Percentiles rank a stretch among this genome's conserved stretches.
These are phyloP conservation scores for Basipetospora chlamydospora DNA, from an alignment of 2,329 filamentous ascomycete species.

Conservation along the genomic window DNA sequence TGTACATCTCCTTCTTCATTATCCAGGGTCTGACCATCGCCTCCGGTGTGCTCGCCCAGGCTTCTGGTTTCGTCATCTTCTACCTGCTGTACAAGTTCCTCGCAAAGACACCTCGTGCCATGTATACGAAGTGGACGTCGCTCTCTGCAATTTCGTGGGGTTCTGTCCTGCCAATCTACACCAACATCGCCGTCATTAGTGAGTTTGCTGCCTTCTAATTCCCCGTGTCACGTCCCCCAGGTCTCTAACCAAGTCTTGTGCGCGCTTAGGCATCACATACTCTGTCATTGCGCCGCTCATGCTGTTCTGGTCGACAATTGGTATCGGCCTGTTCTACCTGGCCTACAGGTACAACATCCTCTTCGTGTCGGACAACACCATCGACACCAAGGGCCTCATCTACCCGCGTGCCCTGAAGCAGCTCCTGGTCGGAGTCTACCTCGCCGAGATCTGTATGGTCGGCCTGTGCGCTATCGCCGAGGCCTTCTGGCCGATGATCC, in stretches of 20 bases:
- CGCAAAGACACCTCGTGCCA: slow-evolving; percentile 62
- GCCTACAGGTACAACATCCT: slow-evolving; percentile 80
- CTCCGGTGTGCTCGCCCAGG: slow-evolving; percentile 58
- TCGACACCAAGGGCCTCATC: slow-evolving; percentile 79
- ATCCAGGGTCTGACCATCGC: slow-evolving; percentile 70
- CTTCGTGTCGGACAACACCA: slow-evolving; percentile 61
- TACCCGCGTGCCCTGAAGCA: slow-evolving; percentile 86
- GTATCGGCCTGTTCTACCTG: slow-evolving; percentile 65
- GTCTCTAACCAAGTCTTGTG: too few species aligned
- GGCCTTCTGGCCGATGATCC: slow-evolving; percentile 52
- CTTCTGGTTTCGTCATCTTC: slow-evolving; percentile 49
- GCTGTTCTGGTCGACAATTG: slow-evolving; percentile 64
- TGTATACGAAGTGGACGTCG: slow-evolving; percentile 58
- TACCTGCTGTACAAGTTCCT: slow-evolving; percentile 54
- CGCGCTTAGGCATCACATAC: slow-evolving; percentile 58
- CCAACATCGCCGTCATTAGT: slow-evolving; percentile 59
- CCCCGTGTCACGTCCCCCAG: too few species aligned
- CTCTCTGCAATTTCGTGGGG: slow-evolving; percentile 63
- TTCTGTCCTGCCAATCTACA: slow-evolving; percentile 59
- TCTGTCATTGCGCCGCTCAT: slow-evolving; percentile 74
- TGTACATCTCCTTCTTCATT: slow-evolving; percentile 84
- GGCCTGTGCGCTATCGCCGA: slow-evolving; percentile 63
- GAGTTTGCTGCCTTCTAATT: slow-evolving; percentile 10
- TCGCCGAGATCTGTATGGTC: slow-evolving; percentile 65
- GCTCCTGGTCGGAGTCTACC: slow-evolving; percentile 65